Conservation (phyloP, 345 rosid species). For the Cardamine chenopodiifolia region DNA sequence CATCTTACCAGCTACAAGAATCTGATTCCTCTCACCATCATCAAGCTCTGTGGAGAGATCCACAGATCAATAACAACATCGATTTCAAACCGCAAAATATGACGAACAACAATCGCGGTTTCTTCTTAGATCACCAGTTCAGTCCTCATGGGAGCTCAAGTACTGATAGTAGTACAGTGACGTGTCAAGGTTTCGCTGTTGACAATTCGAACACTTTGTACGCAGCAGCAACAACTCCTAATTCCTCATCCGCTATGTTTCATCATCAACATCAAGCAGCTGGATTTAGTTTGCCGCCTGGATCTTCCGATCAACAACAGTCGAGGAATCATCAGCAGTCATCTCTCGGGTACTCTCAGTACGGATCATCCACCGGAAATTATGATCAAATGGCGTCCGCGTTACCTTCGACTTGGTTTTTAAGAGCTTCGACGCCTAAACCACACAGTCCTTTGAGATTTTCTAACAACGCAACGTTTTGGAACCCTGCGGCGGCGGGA, state of each 20-base stretch:
- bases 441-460: slow-evolving; percentile 65
- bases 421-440: slow-evolving; percentile 63
- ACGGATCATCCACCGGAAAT: slow-evolving; percentile 25
- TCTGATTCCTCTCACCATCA: slow-evolving; percentile 46
- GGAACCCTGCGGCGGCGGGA: slow-evolving; percentile 59
- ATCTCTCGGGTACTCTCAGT: slow-evolving; percentile 33
- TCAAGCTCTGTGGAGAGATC: slow-evolving; percentile 53
- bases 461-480: slow-evolving; percentile 89
- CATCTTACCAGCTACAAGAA: slow-evolving; percentile 45
- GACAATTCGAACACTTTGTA: slow-evolving; percentile 55
- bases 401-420: slow-evolving; percentile 64
- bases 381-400: slow-evolving; percentile 39
- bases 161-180: slow-evolving; percentile 61
- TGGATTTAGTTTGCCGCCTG: slow-evolving; percentile 27
- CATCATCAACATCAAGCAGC: slow-evolving; percentile 18
- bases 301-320: slow-evolving; percentile 50
- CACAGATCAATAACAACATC: slow-evolving; percentile 45
- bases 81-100: slow-evolving; percentile 45
- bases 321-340: slow-evolving; percentile 40
- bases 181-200: slow-evolving; percentile 58
- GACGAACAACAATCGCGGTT: slow-evolving; percentile 45
- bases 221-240: slow-evolving; percentile 48
- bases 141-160: slow-evolving; percentile 69
- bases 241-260: slow-evolving; percentile 54
- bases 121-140: slow-evolving; percentile 65